Evolutionary conservation across 352 stramenopile species (phyloP), one percentile per base, ranked within the genome.

Genomic region (Phytophthora ohioensis): DNA sequence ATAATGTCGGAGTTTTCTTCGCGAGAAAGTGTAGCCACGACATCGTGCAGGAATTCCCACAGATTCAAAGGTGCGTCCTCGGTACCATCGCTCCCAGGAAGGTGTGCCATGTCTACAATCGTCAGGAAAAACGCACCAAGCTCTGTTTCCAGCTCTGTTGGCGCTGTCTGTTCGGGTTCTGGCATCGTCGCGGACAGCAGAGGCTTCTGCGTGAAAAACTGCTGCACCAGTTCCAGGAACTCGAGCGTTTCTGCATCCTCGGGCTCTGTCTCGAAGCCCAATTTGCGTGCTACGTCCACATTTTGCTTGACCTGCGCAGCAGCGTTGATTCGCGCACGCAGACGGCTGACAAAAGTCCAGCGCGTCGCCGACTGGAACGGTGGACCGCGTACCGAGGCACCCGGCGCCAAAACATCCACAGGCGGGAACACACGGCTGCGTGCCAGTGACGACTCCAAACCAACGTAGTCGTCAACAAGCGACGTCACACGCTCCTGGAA

Each of bases 241-340:
- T 91, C 87, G 51, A 95, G 74, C 35, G 76, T 79, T 57, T 95
- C 84, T 9, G 78, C 81, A 57, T 91, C 82, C 27, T 93, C 82
- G 0, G 85, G 87, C 51, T 95, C 87, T 34, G 85, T 80, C 57
- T 94, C 87, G n/a, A 94, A 86, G 7, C 87, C 87, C 12, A 95
- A 72, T 43, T 87, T 81, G 32, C 64, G 74, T 7, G 84, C 65
- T 11, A 91, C 73, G 3, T 91, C 76, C 3, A 92, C 80, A 53
- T 87, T 90, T 30, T 85, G 76, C 34, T 91, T 87, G 10, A 80
- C 79, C 21, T 83, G 79, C 9, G 77, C 81, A 32, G 83, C 71
- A 47, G 77, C 57, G 61, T 93, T 95, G 52, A 95, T 89, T 27
- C 80, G 77, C 6, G 82, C 69, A 39, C 87, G 87, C 41, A 95